A percentile compares a stretch with the other conserved stretches of the same genome.
These are phyloP conservation scores for Cryptococcus deneoformans DNA, from an alignment of 1,284 basidiomycete genomes.

Conservation along the genomic window DNA sequence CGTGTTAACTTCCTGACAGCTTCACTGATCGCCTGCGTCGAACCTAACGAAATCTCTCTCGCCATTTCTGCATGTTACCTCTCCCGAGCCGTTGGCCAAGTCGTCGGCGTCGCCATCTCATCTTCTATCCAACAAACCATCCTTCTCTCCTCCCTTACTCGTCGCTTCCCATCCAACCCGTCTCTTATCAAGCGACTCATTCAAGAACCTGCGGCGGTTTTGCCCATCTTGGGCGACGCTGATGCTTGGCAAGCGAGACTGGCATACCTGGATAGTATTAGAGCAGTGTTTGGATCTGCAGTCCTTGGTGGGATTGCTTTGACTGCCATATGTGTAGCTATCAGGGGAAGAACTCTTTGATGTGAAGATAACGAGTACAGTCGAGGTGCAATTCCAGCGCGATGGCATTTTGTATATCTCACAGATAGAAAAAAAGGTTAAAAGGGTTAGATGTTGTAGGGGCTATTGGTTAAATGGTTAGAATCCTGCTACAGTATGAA, in stretches of 20 bases:
- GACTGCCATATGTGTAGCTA: conserved; percentile 15
- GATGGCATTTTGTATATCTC: background rate
- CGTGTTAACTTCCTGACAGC: conserved; percentile 3
- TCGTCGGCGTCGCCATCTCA: conserved; percentile 32
- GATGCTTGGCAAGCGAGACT: conserved; percentile 19
- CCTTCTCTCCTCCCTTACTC: conserved; percentile 17
- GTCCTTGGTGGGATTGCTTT: conserved; percentile 20
- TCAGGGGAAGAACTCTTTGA: conserved; percentile 13
- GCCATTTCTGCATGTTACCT: conserved; percentile 39
- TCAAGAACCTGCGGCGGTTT: conserved; percentile 25
- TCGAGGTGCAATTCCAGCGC: background rate
- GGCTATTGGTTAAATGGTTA: background rate
- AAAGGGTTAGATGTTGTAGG: background rate
- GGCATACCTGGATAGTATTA: conserved; percentile 29
- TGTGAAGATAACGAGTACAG: background rate
- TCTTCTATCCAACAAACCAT: conserved; percentile 34
- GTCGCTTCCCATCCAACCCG: conserved; percentile 10
- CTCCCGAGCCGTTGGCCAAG: conserved; percentile 35
- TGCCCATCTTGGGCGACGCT: conserved; percentile 17
- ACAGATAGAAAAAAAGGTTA: background rate
- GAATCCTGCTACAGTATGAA: no score
- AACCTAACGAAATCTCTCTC: conserved; percentile 21
- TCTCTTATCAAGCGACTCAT: conserved; percentile 23
- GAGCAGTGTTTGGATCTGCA: conserved; percentile 29
- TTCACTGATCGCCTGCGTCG: conserved; percentile 27